These are phyloP conservation scores for Tolypocladium ovalisporum DNA, from an alignment of 2,329 filamentous ascomycete species.

Conservation along the genomic window DNA sequence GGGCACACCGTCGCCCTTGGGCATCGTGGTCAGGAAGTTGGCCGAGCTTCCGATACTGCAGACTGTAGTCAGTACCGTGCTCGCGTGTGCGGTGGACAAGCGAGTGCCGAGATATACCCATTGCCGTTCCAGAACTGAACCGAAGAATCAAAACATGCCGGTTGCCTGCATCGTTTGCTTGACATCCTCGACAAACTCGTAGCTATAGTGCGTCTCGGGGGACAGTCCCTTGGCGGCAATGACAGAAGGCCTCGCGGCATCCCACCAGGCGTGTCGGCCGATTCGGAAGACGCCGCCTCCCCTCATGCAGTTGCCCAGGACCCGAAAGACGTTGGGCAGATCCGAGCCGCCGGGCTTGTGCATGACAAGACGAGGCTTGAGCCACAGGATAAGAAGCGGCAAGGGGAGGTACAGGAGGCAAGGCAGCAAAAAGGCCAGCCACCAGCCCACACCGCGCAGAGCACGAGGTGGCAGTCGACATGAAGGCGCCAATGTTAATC, in stretches of 20 bases:
- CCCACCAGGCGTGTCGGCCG: constrained; percentile 45
- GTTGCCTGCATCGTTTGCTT: constrained; percentile 35
- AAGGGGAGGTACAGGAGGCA: constrained; percentile 46
- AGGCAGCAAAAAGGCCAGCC: constrained; percentile 34
- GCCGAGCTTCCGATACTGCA: constrained; percentile 19
- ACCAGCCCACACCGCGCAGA: constrained; percentile 40
- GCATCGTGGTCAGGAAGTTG: constrained; percentile 28
- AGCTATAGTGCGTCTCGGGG: constrained; percentile 47
- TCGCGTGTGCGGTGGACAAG: neutral
- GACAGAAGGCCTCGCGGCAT: constrained; percentile 44
- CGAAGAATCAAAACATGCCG: constrained; percentile 29
- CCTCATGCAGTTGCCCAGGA: constrained; percentile 44
- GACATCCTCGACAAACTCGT: constrained; percentile 57
- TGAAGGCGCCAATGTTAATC: constrained; percentile 43
- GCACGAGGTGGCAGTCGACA: constrained; percentile 40
- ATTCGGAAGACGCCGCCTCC: constrained; percentile 37
- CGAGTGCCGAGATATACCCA: constrained; percentile 6
- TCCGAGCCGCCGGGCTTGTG: constrained; percentile 56
- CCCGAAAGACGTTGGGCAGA: constrained; percentile 45
- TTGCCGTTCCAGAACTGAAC: constrained; percentile 29
- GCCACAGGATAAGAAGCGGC: constrained; percentile 44
- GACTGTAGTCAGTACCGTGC: neutral
- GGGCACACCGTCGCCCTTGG: constrained; percentile 37
- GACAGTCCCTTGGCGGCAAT: constrained; percentile 28
- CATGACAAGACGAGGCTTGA: constrained; percentile 45